Conservation (phyloP, 768 basidiomycete genomes). For the Suillus paluster region DNA sequence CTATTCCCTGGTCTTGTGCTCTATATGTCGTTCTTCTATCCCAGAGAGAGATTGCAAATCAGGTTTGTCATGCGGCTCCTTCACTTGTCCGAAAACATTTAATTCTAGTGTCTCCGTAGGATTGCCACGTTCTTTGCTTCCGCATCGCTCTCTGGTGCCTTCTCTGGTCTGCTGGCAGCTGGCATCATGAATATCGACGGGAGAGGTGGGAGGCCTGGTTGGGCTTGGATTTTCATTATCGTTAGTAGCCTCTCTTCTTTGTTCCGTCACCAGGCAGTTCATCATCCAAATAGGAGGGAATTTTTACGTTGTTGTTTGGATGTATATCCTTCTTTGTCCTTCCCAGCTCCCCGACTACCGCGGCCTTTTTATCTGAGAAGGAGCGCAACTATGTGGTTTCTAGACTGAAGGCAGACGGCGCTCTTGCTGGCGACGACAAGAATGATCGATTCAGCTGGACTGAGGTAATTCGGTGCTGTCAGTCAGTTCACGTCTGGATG, state of each 20-base stretch:
- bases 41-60: constrained; percentile 32
- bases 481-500: constrained; percentile 58
- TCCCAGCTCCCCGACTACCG: constrained; percentile 46
- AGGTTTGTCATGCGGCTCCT: constrained; percentile 11
- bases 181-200: constrained; percentile 64
- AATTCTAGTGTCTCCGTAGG: constrained; percentile 25
- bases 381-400: constrained; percentile 53
- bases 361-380: constrained; percentile 52
- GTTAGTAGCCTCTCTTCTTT: constrained; percentile 26
- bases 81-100: constrained; percentile 8
- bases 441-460: constrained; percentile 57
- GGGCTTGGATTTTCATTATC: constrained; percentile 66
- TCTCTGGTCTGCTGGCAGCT: constrained; percentile 67
- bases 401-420: constrained; percentile 23
- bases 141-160: constrained; percentile 60
- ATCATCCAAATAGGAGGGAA: constrained; percentile 48
- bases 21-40: constrained; percentile 56
- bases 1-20: constrained; percentile 62
- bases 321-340: constrained; percentile 52
- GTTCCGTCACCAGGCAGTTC: not conserved
- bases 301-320: constrained; percentile 66
- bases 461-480: constrained; percentile 54
- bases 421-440: constrained; percentile 46
- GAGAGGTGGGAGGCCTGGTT: constrained; percentile 53
- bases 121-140: constrained; percentile 44